Evolutionary conservation across 2,329 filamentous ascomycete species (phyloP), one percentile per base, ranked within the genome.

Genomic region (Fusarium longipes): DNA sequence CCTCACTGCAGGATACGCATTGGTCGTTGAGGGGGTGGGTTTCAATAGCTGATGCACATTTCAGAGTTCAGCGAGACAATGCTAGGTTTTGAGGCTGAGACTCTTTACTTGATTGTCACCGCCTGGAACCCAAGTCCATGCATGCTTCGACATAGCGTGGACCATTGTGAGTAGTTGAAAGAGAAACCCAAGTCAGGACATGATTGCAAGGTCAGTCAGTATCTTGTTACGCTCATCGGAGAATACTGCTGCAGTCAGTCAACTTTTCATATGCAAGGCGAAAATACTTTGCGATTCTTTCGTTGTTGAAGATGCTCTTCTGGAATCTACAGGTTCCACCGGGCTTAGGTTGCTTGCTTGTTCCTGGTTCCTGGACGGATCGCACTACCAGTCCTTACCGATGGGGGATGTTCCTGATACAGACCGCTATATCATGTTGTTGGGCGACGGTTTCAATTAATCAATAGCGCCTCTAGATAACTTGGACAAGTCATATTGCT

Each of bases 301-400:
- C 29, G 6, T 18, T 24, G 5, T 24, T 44, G 18, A 29, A n/a
- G 53, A 65, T 25, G 62, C 43, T 65, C 57, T 49, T 51, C 40
- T 35, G 38, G 44, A 66, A 50, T 49, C 29, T 52, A 20, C 27
- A 44, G 40, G 38, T 52, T 60, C 39, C 40, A 54, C 43, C 52
- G 50, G 57, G 17, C 38, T 30, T 58, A 15, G 33, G 35, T 55
- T 57, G 27, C 57, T 55, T 57, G 27, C 57, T 67, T 53, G 67
- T 71, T 70, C 69, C 70, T 70, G 66, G 57, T 67, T 61, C 68
- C 65, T 71, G 51, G 42, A 50, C 52, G 42, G 63, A 57, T 67
- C 56, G 62, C 50, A 59, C 67, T 60, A 70, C 66, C 51, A 51
- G 14, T 58, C 20, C 33, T 49, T 36, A 42, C 43, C 38, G 18